A percentile compares a stretch with the other conserved stretches of the same genome.
These are phyloP conservation scores for Aspergillus conjunctus DNA, from an alignment of 495 filamentous ascomycete genomes.

Conservation along the genomic window DNA sequence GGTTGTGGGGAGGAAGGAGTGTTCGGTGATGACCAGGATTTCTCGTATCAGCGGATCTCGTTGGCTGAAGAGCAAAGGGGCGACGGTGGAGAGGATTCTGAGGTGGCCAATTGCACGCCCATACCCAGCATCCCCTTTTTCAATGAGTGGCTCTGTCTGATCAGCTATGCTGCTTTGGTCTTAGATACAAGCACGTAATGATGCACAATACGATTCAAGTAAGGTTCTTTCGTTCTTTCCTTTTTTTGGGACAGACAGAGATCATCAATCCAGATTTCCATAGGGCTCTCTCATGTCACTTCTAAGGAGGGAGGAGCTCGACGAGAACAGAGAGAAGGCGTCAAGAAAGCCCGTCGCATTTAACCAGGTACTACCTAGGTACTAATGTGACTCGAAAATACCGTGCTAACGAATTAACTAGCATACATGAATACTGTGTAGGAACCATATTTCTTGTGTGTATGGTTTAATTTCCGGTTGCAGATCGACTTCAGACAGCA, in stretches of 20 bases:
- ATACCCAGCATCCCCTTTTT: constrained; percentile 21
- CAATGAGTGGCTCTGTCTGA: constrained; percentile 10
- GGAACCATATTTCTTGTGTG: not conserved
- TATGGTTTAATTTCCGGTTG: constrained; percentile 28
- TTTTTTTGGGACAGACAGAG: not conserved
- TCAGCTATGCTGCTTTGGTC: constrained; percentile 5
- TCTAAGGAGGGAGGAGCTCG: too few species aligned
- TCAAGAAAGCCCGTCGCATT: too few species aligned
- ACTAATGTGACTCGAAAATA: too few species aligned
- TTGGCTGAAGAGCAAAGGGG: constrained; percentile 12
- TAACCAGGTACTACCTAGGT: too few species aligned
- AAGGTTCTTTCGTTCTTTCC: not conserved
- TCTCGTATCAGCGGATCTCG: not conserved
- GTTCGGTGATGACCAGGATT: constrained; percentile 13
- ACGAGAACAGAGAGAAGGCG: too few species aligned
- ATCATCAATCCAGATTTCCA: too few species aligned
- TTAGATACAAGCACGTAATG: constrained; percentile 14
- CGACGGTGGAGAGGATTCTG: constrained; percentile 7
- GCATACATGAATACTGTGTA: not conserved
- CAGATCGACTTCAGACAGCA: constrained; percentile 22
- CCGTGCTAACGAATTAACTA: too few species aligned
- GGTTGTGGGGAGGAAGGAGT: constrained; percentile 7
- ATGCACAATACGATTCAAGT: not conserved
- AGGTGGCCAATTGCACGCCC: constrained; percentile 10
- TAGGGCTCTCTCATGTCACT: too few species aligned